phyloP scores from a whole-genome alignment of 441 rosid genomes.

The Pelargonium fulgidum region DNA sequence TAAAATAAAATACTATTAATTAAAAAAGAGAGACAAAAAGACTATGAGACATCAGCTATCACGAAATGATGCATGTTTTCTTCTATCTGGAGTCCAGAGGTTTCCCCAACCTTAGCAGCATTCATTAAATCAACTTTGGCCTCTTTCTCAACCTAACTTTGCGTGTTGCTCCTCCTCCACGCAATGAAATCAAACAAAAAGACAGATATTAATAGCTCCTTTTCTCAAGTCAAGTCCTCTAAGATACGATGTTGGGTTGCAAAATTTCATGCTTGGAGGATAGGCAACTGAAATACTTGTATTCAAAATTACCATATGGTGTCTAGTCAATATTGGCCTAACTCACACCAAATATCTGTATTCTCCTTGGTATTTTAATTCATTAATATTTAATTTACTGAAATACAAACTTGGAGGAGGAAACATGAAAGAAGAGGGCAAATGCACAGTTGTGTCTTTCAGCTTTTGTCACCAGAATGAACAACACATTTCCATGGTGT shows the following conservation, averaged over 20 bases:
- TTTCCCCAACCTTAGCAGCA: slow-evolving; percentile 4
- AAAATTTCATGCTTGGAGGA: not conserved
- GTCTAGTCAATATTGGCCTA: slow-evolving; percentile 4
- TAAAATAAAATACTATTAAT: too few relatives aligned
- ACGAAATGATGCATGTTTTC: slow-evolving; percentile 7
- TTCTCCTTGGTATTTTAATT: not conserved
- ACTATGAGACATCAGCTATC: not conserved
- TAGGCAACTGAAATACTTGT: slow-evolving; percentile 1
- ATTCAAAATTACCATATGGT: not conserved
- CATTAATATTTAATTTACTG: not conserved
- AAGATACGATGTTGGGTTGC: not conserved
- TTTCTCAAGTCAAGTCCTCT: slow-evolving; percentile 2
- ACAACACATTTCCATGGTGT: slow-evolving; percentile 37
- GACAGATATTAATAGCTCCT: not conserved
- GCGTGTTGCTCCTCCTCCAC: slow-evolving; percentile 8
- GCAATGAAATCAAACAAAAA: not conserved
- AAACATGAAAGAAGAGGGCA: slow-evolving; percentile 17
- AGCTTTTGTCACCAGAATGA: slow-evolving; percentile 32
- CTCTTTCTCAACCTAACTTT: slow-evolving; percentile 8
- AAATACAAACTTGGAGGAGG: not conserved
- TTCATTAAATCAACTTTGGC: not conserved
- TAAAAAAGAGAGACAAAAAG: too few relatives aligned
- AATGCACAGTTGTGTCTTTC: slow-evolving; percentile 26
- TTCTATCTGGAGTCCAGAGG: not conserved
- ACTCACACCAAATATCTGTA: not conserved